phyloP scores from a whole-genome alignment of 2,329 filamentous ascomycete species.

The Aspergillus viridinutans region DNA sequence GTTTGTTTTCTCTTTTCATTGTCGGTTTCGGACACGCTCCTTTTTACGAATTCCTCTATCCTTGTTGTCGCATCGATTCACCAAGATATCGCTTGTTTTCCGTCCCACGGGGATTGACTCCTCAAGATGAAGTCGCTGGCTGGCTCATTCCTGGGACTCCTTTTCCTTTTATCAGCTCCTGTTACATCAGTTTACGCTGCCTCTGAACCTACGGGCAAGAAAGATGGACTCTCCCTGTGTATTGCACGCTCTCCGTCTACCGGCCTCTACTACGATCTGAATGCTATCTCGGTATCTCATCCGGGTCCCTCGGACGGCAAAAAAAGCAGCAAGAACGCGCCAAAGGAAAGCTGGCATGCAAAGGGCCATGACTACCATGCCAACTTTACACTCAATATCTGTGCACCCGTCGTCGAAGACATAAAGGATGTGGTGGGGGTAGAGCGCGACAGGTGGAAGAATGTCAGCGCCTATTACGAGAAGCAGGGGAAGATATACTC shows the following conservation, averaged over 20 bases:
- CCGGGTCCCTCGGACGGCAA: slow-evolving; percentile 41
- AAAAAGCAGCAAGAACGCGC: slow-evolving; percentile 34
- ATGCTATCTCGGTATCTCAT: slow-evolving; percentile 50
- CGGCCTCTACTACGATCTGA: slow-evolving; percentile 62
- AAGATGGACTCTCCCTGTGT: slow-evolving; percentile 51
- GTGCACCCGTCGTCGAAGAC: slow-evolving; percentile 46
- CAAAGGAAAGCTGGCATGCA: slow-evolving; percentile 46
- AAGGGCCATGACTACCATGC: slow-evolving; percentile 47
- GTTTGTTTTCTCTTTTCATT: background rate
- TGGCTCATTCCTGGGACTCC: slow-evolving; percentile 24
- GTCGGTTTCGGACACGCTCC: background rate
- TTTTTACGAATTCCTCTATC: background rate
- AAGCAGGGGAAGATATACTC: slow-evolving; percentile 42
- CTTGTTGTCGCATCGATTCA: background rate
- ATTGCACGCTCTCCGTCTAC: slow-evolving; percentile 59
- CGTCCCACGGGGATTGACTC: slow-evolving; percentile 5
- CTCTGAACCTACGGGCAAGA: slow-evolving; percentile 38
- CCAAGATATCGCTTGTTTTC: background rate
- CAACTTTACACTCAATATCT: slow-evolving; percentile 51
- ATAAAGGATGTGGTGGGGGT: slow-evolving; percentile 46
- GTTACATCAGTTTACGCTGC: slow-evolving; percentile 28
- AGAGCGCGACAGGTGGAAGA: slow-evolving; percentile 37
- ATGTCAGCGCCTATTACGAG: slow-evolving; percentile 49
- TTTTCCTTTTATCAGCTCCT: slow-evolving; percentile 33
- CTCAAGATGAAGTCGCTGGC: slow-evolving; percentile 34